Base-by-base conservation (phyloP, 1,284 basidiomycete genomes). In the Ceratobasidium sp. region DNA sequence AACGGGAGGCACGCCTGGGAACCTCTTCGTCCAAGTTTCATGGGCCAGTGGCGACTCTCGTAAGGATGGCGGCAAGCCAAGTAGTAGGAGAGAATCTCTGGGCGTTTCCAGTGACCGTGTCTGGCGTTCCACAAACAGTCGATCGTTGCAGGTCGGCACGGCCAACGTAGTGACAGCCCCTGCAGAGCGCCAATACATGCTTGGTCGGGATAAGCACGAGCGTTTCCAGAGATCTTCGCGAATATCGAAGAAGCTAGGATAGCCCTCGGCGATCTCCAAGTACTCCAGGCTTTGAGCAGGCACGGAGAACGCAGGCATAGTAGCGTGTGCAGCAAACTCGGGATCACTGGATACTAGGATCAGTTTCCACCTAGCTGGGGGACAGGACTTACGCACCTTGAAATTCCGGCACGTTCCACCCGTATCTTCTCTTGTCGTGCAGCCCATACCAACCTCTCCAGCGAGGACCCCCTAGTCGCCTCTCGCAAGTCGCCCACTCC, bases 121-220 rank as follows among this genome's bases (percentile, higher is more conserved):
- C 82, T 94, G 90, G 47, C 86, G 85, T 80, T 97, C 93, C 56
- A 94, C 82, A 84, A 95, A 98, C 4, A 91, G 89, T 57, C 95
- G 90, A 80, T 96, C 89, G 53, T 89, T 89, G 79, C 92, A 93
- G 78, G 90, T 87, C 65, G 94, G 84, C 47, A 89, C 83, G 77
- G 97, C 91, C 0, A 93, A 89, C 0, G 97, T 96, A 0, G 98
- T 97, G 24, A 97, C 89, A 2, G 87, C 96, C 1, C 90, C 85
- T 33, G 95, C 93, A 19, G 93, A 86, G 82, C 92, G 94, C 89
- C 95, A 97, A 78, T 90, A 91, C 75, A 96, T 86, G 14, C 89
- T 89, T 2, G 89, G 88, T 53, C 94, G 89, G 65, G 94, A 96
- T 44, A 99, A 84, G 79, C 91, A 94, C 4, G 96, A 97, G 44